Evolutionary conservation across 495 filamentous ascomycete genomes (phyloP).

Genomic region (Xylaria sp.): DNA sequence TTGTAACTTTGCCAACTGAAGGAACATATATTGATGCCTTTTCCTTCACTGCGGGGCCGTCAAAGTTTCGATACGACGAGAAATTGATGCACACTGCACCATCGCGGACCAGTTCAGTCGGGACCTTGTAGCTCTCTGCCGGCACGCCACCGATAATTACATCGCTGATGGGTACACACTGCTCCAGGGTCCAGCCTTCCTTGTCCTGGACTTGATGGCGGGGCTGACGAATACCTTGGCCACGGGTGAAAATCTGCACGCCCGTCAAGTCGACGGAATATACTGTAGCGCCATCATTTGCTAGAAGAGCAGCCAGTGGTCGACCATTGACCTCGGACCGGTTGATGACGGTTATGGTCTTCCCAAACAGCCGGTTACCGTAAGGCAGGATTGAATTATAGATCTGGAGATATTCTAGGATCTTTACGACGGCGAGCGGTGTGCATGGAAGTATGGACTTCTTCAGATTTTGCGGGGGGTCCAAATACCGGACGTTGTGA

Average conservation of each 20-base stretch:
- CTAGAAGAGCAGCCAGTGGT: constrained; percentile 90
- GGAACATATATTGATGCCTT: constrained; percentile 97
- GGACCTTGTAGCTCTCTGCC: constrained; percentile 83
- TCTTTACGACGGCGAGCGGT: constrained; percentile 93
- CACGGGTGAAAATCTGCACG: constrained; percentile 90
- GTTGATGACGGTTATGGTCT: constrained; percentile 94
- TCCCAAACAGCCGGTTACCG: constrained; percentile 89
- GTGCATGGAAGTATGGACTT: constrained; percentile 97
- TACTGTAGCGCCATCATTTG: constrained; percentile 94
- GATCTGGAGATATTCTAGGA: constrained; percentile 90
- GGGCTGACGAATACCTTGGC: constrained; percentile 78
- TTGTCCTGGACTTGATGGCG: constrained; percentile 85
- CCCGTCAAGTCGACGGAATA: constrained; percentile 93
- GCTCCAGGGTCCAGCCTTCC: constrained; percentile 73
- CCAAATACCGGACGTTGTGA: constrained; percentile 94
- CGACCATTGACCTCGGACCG: constrained; percentile 93
- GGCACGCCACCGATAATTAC: constrained; percentile 97
- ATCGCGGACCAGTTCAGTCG: constrained; percentile 78
- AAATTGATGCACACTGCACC: constrained; percentile 98
- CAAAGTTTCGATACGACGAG: constrained; percentile 95
- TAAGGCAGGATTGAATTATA: constrained; percentile 97
- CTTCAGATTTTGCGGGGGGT: constrained; percentile 72
- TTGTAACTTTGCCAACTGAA: constrained; percentile 96
- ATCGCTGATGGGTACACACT: constrained; percentile 85
- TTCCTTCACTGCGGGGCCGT: constrained; percentile 78